phyloP scores from a whole-genome alignment of 2,329 filamentous ascomycete genomes.

The Paramyrothecium sp. region DNA sequence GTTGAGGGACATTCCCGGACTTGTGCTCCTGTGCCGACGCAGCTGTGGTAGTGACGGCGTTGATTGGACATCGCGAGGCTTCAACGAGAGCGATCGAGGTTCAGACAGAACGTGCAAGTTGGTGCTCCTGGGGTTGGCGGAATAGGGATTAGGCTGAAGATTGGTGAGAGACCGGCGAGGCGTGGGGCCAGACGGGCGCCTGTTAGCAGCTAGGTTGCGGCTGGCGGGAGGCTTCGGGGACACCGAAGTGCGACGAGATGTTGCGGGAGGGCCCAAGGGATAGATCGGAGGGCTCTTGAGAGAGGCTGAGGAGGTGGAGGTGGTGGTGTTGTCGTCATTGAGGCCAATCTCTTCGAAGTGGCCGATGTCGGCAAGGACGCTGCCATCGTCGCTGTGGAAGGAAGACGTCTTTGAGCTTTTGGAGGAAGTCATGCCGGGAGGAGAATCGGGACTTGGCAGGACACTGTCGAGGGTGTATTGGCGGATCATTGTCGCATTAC shows the following conservation, averaged over 20 bases:
- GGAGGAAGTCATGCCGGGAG: conserved; percentile 69
- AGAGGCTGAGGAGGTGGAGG: conserved; percentile 14
- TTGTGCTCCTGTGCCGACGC: conserved; percentile 49
- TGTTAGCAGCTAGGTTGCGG: conserved; percentile 27
- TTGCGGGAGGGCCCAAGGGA: neutral
- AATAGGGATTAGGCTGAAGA: conserved; percentile 43
- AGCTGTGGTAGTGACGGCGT: conserved; percentile 35
- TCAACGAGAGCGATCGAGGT: conserved; percentile 27
- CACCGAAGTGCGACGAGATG: conserved; percentile 36
- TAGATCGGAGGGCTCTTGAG: conserved; percentile 40
- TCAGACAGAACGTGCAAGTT: conserved; percentile 38
- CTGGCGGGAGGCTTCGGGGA: conserved; percentile 24
- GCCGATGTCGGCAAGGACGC: conserved; percentile 67
- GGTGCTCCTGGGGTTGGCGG: conserved; percentile 50
- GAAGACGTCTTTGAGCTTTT: conserved; percentile 92
- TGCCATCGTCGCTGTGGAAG: conserved; percentile 74
- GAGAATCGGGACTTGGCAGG: conserved; percentile 33
- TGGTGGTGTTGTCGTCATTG: conserved; percentile 56
- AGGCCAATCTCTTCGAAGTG: conserved; percentile 95
- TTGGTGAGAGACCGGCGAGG: conserved; percentile 44
- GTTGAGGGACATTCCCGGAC: conserved; percentile 45
- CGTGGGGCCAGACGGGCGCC: conserved; percentile 18
- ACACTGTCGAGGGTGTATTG: conserved; percentile 25
- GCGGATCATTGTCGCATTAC: conserved; percentile 35
- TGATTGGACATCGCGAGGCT: conserved; percentile 23